Evolutionary conservation across 768 basidiomycete genomes (phyloP).

Genomic region (Mycena polygramma): DNA sequence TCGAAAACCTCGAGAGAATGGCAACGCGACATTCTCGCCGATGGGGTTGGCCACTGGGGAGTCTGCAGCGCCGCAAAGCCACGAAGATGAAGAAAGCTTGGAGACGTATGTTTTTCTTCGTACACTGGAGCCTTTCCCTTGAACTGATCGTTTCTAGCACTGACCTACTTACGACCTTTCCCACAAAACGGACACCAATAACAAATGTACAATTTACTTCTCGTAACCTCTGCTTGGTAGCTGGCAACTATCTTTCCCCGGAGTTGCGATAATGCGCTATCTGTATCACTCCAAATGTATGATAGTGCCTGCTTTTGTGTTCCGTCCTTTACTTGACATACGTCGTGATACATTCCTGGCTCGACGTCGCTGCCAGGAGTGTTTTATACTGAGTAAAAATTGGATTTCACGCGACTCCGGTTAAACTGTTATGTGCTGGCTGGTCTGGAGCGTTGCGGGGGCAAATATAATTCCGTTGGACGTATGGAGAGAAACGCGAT

Average conservation of each 20-base stretch:
- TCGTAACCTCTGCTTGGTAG: slow-evolving; percentile 92
- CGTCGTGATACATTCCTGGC: no score
- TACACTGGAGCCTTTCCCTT: not conserved
- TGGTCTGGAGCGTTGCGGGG: not conserved
- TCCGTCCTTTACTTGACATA: not conserved
- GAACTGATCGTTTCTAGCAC: slow-evolving; percentile 57
- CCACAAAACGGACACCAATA: slow-evolving; percentile 96
- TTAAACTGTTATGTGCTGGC: not conserved
- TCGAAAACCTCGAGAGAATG: slow-evolving; percentile 71
- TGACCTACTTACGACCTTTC: slow-evolving; percentile 91
- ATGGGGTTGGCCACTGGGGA: slow-evolving; percentile 48
- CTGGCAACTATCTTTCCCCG: slow-evolving; percentile 78
- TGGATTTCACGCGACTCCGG: not conserved
- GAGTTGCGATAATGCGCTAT: slow-evolving; percentile 58
- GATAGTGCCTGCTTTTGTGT: not conserved
- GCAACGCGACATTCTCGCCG: slow-evolving; percentile 45
- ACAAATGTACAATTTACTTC: slow-evolving; percentile 94
- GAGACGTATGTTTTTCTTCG: slow-evolving; percentile 74
- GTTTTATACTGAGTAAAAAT: no score
- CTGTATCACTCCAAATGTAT: not conserved
- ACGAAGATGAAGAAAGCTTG: slow-evolving; percentile 67
- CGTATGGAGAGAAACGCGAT: not conserved
- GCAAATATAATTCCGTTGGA: not conserved
- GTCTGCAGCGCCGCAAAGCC: slow-evolving; percentile 46
- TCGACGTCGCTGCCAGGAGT: no score